Conservation (phyloP, 2,329 filamentous ascomycete genomes). For the Beauveria asiatica region DNA sequence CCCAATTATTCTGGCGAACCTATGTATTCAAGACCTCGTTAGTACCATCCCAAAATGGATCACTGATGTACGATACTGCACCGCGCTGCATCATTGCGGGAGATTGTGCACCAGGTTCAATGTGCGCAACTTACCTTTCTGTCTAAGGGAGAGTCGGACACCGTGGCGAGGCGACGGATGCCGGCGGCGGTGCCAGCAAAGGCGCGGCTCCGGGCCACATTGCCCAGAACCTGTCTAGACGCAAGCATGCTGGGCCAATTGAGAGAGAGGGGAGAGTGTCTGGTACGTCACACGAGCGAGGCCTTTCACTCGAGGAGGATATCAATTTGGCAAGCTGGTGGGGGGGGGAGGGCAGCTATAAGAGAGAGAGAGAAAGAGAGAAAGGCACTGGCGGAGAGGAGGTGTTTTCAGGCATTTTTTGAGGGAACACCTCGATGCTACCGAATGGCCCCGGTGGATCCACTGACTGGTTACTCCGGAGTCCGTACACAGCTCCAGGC, state of each 20-base stretch:
- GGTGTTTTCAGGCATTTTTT: slow-evolving; percentile 17
- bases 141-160: slow-evolving; percentile 77
- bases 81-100: neutral
- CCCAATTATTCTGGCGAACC: slow-evolving; percentile 94
- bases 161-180: slow-evolving; percentile 71
- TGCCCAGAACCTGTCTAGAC: slow-evolving; percentile 61
- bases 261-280: slow-evolving; percentile 23
- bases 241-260: slow-evolving; percentile 51
- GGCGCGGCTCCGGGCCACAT: slow-evolving; percentile 52
- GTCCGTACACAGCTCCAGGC: slow-evolving; percentile 12
- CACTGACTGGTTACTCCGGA: slow-evolving; percentile 8
- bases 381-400: slow-evolving; percentile 19
- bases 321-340: slow-evolving; percentile 14
- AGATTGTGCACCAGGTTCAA: neutral
- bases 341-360: slow-evolving; percentile 19
- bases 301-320: slow-evolving; percentile 8
- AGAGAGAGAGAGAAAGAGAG: slow-evolving; percentile 14
- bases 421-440: neutral
- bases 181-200: slow-evolving; percentile 48
- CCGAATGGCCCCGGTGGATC: slow-evolving; percentile 7
- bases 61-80: neutral
- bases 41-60: neutral
- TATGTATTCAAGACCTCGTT: slow-evolving; percentile 18
- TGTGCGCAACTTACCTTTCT: slow-evolving; percentile 57
- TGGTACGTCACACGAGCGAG: slow-evolving; percentile 9